phyloP scores from a whole-genome alignment of 805 yeast genomes.

The Ogataea nitratoaversa region DNA sequence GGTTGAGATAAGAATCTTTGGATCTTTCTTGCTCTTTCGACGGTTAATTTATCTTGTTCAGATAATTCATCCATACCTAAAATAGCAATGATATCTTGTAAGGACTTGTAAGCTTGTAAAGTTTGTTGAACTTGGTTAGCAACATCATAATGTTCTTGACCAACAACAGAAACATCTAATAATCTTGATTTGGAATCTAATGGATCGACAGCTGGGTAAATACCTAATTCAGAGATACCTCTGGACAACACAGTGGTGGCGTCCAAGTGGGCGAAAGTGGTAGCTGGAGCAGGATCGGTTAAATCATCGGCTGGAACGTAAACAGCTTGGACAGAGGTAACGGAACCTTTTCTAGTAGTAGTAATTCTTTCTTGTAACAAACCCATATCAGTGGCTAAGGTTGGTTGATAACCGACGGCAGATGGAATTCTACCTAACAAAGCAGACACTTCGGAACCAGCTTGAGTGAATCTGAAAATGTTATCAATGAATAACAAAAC shows the following conservation, averaged over 20 bases:
- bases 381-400: slow-evolving; percentile 99
- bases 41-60: slow-evolving; percentile 97
- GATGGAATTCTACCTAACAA: slow-evolving; percentile 99
- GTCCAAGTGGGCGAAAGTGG: slow-evolving; percentile 99
- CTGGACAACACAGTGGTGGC: slow-evolving; percentile 99
- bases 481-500: slow-evolving; percentile 98
- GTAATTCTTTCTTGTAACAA: slow-evolving; percentile 99
- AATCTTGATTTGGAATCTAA: slow-evolving; percentile 98
- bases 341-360: slow-evolving; percentile 99
- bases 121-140: slow-evolving; percentile 97
- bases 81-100: slow-evolving; percentile 99
- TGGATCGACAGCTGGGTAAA: slow-evolving; percentile 99
- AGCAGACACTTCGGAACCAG: slow-evolving; percentile 99
- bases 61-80: slow-evolving; percentile 99
- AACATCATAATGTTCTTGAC: slow-evolving; percentile 97
- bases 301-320: slow-evolving; percentile 99
- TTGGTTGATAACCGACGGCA: slow-evolving; percentile 99
- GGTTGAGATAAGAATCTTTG: slow-evolving; percentile 99
- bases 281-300: slow-evolving; percentile 99
- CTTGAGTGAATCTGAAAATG: slow-evolving; percentile 99
- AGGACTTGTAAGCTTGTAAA: slow-evolving; percentile 98
- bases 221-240: slow-evolving; percentile 99
- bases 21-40: slow-evolving; percentile 99
- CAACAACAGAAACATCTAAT: slow-evolving; percentile 94
- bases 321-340: slow-evolving; percentile 99